Percentiles rank a stretch among this genome's conserved stretches.
phyloP scores from a whole-genome alignment of 129 eudicot species.

The Artemisia argyi region DNA sequence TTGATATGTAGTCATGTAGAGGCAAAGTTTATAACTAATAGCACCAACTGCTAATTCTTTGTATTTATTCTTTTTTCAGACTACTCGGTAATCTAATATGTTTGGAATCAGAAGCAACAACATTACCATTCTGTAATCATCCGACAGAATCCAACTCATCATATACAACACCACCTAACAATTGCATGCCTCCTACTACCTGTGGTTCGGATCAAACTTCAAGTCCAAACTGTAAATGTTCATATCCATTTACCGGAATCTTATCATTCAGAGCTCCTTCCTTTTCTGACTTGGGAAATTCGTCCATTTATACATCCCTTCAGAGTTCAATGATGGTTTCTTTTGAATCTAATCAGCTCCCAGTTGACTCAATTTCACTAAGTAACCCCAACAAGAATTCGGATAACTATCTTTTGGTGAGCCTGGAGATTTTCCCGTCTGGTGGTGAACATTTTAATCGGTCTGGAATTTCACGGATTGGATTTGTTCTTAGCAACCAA shows the following conservation, averaged over 20 bases:
- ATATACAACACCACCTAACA: constrained; percentile 47
- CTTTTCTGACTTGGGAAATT: constrained; percentile 63
- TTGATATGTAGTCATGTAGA: too few species aligned
- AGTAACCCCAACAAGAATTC: constrained; percentile 45
- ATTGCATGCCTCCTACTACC: constrained; percentile 44
- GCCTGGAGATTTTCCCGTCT: constrained; percentile 60
- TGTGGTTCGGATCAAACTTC: constrained; percentile 46
- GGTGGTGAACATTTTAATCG: constrained; percentile 59
- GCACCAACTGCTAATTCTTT: neutral
- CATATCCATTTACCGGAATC: constrained; percentile 71
- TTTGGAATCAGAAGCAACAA: constrained; percentile 27
- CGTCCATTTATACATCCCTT: constrained; percentile 41
- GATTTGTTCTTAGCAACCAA: constrained; percentile 66
- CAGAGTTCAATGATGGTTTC: constrained; percentile 37
- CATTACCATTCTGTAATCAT: constrained; percentile 37
- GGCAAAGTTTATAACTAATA: neutral
- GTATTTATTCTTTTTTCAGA: constrained; percentile 36
- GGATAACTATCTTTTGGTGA: constrained; percentile 47
- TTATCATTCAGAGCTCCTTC: constrained; percentile 71
- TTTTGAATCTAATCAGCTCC: constrained; percentile 42
- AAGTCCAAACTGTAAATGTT: constrained; percentile 74
- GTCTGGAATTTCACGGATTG: constrained; percentile 53
- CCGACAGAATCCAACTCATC: constrained; percentile 37
- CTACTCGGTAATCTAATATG: constrained; percentile 62
- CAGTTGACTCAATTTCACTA: constrained; percentile 67